Conservation (phyloP, 305 asterid genomes). For the Fraxinus velutina region DNA sequence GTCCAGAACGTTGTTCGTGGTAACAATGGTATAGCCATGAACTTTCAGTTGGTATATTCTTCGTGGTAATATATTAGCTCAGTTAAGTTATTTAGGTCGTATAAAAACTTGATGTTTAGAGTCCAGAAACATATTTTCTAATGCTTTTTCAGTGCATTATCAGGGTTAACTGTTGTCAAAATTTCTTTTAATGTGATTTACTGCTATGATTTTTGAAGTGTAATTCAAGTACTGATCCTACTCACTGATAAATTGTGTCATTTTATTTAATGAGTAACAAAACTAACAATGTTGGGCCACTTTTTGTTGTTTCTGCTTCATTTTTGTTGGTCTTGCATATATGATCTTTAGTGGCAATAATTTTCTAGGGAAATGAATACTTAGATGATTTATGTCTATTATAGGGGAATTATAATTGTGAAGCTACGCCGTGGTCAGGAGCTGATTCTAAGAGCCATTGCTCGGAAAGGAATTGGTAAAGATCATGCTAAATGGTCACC, state of each 20-base stretch:
- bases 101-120: background rate
- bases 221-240: background rate
- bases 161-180: background rate
- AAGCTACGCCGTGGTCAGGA: constrained; percentile 97
- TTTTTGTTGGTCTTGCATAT: background rate
- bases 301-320: background rate
- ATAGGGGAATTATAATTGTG: constrained; percentile 91
- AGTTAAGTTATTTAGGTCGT: background rate
- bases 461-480: constrained; percentile 94
- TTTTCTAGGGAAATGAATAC: background rate
- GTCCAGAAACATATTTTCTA: background rate
- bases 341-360: background rate
- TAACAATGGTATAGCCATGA: background rate
- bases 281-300: background rate
- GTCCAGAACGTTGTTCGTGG: background rate
- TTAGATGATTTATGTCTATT: constrained; percentile 18
- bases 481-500: constrained; percentile 99
- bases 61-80: background rate
- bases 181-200: background rate
- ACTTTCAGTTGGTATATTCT: background rate
- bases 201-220: background rate
- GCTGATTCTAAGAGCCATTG: constrained; percentile 85
- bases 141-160: background rate
- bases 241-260: background rate
- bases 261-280: background rate